Base-by-base conservation (phyloP, 1,284 basidiomycete genomes). In the Sporisorium graminicola region DNA sequence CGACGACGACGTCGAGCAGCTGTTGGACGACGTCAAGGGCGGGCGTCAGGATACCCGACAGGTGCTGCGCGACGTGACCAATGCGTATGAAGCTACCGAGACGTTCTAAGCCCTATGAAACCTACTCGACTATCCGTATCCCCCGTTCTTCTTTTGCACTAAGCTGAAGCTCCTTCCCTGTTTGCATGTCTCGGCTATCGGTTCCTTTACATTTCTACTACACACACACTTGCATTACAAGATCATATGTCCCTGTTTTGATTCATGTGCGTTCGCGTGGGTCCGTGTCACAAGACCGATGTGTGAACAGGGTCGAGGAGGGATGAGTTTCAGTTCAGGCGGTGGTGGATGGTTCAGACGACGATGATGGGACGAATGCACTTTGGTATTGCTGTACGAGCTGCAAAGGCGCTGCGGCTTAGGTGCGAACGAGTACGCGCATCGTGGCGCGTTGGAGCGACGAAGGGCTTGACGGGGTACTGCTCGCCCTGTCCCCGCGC, bases 11-110 rank as follows among this genome's bases (percentile, higher is more conserved):
- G 47, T 50, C 35, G 37, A 40, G 35, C 27, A 62, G n/a, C 18
- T 68, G 16, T 22, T 60, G 40, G 55, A 63, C 26, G 31, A 44
- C n/a, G 61, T 27, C 33, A 64, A 70, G 27, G 44, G 51, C 8
- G 37, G 22, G 8, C 46, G 31, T 27, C 40, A 56, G 57, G 65
- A 65, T 57, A 64, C 62, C 59, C 61, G 65, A 29, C 55, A 68
- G 35, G 68, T 70, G 31, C 62, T 76, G n/a, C 47, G 60, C 13
- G 74, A 76, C 51, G 74, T 76, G 16, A 76, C 74, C 46, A 76
- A 76, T 43, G 69, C 61, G 8, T 71, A 70, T 37, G 73, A 75
- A 7, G 67, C 61, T 7, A 50, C 60, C 26, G 72, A 75, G 56
- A 75, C 67, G 16, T 75, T 66, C 31, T 70, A 31, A 20, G 40